Evolutionary conservation across 495 filamentous ascomycete species (phyloP).

Genomic region (Tuber microsphaerosporum): DNA sequence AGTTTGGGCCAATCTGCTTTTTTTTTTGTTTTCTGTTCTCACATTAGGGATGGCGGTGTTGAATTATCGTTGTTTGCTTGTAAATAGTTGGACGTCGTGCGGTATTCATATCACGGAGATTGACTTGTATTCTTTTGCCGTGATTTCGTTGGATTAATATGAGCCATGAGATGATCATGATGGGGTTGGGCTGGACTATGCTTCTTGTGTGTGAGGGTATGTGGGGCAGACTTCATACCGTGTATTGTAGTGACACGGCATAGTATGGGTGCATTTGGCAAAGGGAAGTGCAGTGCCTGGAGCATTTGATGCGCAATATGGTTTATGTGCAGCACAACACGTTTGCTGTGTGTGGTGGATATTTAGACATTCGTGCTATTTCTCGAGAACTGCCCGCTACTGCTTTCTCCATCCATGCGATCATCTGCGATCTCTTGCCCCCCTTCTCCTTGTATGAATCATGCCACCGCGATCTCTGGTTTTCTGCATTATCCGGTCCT

Average conservation of each 20-base stretch:
- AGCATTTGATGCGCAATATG: neutral
- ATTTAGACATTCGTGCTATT: too few species aligned
- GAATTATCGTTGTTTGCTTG: constrained; percentile 5
- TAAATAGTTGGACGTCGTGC: neutral
- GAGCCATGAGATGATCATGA: neutral
- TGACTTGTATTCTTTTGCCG: neutral
- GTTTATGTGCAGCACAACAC: neutral
- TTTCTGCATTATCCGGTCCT: neutral
- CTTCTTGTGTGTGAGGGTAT: neutral
- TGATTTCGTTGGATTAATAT: constrained; percentile 1
- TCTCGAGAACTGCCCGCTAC: too few species aligned
- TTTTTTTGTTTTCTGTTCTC: neutral
- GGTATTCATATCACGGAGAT: neutral
- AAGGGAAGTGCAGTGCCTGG: neutral
- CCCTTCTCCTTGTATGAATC: neutral
- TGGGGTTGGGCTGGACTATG: neutral
- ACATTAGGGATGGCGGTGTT: neutral
- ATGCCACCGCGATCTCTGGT: neutral
- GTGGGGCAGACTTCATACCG: neutral
- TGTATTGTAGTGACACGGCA: neutral
- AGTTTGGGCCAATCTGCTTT: constrained; percentile 1
- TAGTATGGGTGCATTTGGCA: neutral
- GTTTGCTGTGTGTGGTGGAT: neutral
- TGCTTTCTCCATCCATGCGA: neutral
- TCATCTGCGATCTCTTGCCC: neutral